Evolutionary conservation across 371 early-diverging fungal species (phyloP), one percentile per base, ranked within the genome.

Genomic region (Mucor plumbeus): DNA sequence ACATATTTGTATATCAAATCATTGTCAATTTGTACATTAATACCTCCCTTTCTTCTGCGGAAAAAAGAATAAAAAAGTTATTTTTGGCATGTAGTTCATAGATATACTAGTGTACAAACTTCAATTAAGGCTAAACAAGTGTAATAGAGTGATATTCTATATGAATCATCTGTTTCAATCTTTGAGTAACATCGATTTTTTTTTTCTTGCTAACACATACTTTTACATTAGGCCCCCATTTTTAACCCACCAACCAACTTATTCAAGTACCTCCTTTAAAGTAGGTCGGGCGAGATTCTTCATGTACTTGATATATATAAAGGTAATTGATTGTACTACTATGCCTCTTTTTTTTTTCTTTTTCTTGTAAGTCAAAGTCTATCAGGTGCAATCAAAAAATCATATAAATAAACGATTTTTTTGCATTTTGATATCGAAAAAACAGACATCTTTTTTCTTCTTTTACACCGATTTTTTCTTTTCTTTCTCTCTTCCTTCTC

Each of bases 61-160:
- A 21, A 59, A 43, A 9, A 57, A 57, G 31, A 55, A 56, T 36
- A 26, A 40, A 34, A 43, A 31, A 19, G 43, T 43, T 26, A 47
- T 34, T 61, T 44, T 44, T 34, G 34, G 43, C 26, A 61, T 13
- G 43, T n/a, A 50, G 8, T 4, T 19, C 50, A 50, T 50, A 50
- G 50, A 44, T 50, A 50, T 19, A 38, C 38, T 21, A 21, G 19
- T 50, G 50, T 26, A 59, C 41, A 40, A 41, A 59, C 43, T 31
- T 59, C 59, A 59, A 59, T 59, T 41, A 59, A 41, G 41, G 47
- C 61, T 61, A 61, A 61, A 61, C 31, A 35, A 50, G 21, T 50
- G 50, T 50, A 50, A 50, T 50, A 50, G 50, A 50, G 50, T 50
- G 50, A 50, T 50, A 50, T 11, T 50, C 26, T 50, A 19, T 43